Base-by-base conservation (phyloP, 2,329 filamentous ascomycete species). In the Gaeumannomyces tritici region DNA sequence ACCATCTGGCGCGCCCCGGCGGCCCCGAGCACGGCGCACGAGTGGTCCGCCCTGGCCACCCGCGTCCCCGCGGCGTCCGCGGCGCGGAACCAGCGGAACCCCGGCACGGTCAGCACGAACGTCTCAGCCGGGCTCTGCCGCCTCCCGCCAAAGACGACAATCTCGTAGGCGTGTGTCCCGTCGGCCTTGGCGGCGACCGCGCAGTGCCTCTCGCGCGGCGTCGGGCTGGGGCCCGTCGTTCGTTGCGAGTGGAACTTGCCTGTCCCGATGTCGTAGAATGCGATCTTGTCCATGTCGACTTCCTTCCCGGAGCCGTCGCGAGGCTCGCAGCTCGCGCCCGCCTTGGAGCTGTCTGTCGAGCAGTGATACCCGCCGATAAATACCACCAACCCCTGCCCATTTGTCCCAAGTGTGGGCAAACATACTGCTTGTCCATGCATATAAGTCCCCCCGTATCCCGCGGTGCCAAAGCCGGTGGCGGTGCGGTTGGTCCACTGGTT, bases 401-500 rank as follows among this genome's bases (percentile, higher is more conserved):
- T 33, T 4, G 56, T 58, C 56, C 56, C 56, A 1, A 58, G 28
- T 7, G 56, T 58, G 4, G 56, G 56, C 7, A 58, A 18, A 8
- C 56, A 58, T 18, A 58, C 56, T 9, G 28, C 56, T 4, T 12
- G 21, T 9, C 56, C 56, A 13, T 21, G 6, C 56, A 58, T 26
- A 13, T 58, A 33, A 8, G 56, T 58, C 28, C 56, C 56, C 28
- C 24, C 28, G 3, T n/a, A 18, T 13, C 12, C 1, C 1, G 18
- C 28, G 1, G 21, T 28, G 18, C 33, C 59, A 18, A 51, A 51
- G 15, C 21, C 55, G 11, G 26, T 42, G n/a, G 60, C 54, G 12
- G 60, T 56, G n/a, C 57, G n/a, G 55, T 62, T 62, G 11, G 29
- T 21, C 60, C 60, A 62, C 24, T 24, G 26, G 11, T 28, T n/a